Evolutionary conservation across 2,329 filamentous ascomycete species (phyloP).

Genomic region (Samsoniella hepiali): DNA sequence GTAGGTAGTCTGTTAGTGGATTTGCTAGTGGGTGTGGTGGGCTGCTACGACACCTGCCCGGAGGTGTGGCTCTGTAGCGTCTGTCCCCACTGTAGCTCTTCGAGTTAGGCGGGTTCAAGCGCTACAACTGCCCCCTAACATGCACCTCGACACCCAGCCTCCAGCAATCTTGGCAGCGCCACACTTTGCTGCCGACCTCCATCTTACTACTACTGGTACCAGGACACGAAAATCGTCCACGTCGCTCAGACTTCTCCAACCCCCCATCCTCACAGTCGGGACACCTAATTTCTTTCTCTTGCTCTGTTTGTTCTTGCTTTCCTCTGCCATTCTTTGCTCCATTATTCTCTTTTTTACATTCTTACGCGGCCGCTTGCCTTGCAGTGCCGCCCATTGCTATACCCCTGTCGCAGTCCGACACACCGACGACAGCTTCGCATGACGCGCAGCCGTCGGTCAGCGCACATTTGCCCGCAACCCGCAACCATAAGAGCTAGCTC

Average conservation of each 20-base stretch:
- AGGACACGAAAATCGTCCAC: not conserved
- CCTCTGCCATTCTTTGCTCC: not conserved
- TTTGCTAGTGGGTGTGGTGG: not conserved
- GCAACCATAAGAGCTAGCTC: not conserved
- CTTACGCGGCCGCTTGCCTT: not conserved
- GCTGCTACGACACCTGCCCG: too few species aligned
- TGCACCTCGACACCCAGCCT: not conserved
- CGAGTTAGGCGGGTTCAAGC: not conserved
- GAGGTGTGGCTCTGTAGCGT: not conserved
- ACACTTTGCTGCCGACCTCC: constrained; percentile 3
- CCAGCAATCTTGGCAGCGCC: constrained; percentile 11
- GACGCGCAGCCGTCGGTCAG: not conserved
- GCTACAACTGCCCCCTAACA: not conserved
- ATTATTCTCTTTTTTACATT: not conserved
- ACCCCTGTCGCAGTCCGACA: constrained; percentile 6
- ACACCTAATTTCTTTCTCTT: not conserved
- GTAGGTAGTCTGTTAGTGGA: not conserved
- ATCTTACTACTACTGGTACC: constrained; percentile 1
- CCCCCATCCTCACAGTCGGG: not conserved
- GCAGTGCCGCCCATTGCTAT: not conserved
- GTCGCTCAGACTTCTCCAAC: constrained; percentile 7
- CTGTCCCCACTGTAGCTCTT: not conserved
- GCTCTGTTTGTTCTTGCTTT: not conserved
- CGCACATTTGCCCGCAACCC: not conserved
- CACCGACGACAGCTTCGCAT: not conserved